Evolutionary conservation across 148 eudicot species (phyloP).

Genomic region (Amaranthus cruentus): DNA sequence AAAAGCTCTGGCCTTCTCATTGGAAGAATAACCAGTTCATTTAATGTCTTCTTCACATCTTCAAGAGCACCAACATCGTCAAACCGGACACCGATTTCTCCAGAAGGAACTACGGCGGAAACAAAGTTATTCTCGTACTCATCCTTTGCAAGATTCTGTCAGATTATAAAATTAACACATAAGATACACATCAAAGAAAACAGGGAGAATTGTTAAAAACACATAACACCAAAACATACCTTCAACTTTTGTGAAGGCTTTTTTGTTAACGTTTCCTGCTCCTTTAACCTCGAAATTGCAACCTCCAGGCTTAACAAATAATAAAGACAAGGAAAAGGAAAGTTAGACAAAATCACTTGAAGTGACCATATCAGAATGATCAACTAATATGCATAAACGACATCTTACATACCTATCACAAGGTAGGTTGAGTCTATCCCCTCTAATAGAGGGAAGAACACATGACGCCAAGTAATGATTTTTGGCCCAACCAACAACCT

Average conservation of each 20-base stretch:
- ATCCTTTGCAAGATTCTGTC: constrained; percentile 94
- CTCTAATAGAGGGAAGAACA: constrained; percentile 59
- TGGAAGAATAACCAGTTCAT: constrained; percentile 97
- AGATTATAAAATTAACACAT: constrained; percentile 5
- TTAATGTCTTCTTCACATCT: constrained; percentile 85
- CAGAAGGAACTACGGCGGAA: constrained; percentile 95
- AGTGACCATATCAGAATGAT: not conserved
- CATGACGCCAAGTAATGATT: constrained; percentile 81
- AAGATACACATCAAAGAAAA: not conserved
- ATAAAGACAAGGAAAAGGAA: not conserved
- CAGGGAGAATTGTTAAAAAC: not conserved
- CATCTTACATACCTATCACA: constrained; percentile 55
- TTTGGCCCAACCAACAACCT: constrained; percentile 97
- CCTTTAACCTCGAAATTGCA: constrained; percentile 75
- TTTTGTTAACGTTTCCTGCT: constrained; percentile 65
- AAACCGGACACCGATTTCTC: constrained; percentile 87
- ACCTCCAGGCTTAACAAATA: constrained; percentile 60
- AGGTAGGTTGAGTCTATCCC: constrained; percentile 60
- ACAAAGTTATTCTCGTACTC: constrained; percentile 97
- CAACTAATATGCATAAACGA: not conserved
- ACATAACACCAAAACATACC: constrained; percentile 34
- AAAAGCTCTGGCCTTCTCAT: constrained; percentile 98
- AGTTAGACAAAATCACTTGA: not conserved
- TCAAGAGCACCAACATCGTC: constrained; percentile 98
- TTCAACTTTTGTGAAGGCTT: constrained; percentile 80